Evolutionary conservation across 495 filamentous ascomycete genomes (phyloP), one percentile per base, ranked within the genome.

Genomic region (Margaritispora aquatica): DNA sequence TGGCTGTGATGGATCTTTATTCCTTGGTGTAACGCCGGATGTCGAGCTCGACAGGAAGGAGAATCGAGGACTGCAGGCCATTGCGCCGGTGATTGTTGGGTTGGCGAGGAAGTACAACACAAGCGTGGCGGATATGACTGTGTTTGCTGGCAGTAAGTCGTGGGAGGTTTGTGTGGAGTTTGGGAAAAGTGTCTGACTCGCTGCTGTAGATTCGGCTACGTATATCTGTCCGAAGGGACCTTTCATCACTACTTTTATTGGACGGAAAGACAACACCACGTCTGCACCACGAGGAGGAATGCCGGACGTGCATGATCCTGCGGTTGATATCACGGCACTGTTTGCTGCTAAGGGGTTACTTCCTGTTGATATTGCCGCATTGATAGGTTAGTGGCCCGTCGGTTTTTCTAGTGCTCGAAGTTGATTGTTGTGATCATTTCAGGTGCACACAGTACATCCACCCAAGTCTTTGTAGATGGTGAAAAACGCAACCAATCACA

Each of bases 141-240:
- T 60, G 21, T 66, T 68, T 50, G 62, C 68, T 9, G 64, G 62
- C 5, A 34, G 29, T 34, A 34, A 15, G 29, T 34, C n/a, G n/a
- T n/a, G n/a, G 15, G 5, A 5, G 5, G 29, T 34, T 34, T 5
- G 7, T 34, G 5, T 34, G 7, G 15, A 7, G 15, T 34, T 34
- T 34, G 15, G 29, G 5, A 34, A 15, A 34, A 7, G 5, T 34
- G 29, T 15, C 7, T 34, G 29, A 15, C 29, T 34, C 7, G 15
- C 29, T 34, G 29, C 15, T 7, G 5, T 34, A 11, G 49, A 31
- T 26, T 57, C 66, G 23, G 69, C 67, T 22, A 64, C 66, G 22
- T 63, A 69, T n/a, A 65, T 65, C 13, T 71, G 69, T 41, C 69
- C 69, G 1, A 55, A 61, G 13, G 68, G 68, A 1, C 67, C 68